Evolutionary conservation across 441 rosid genomes (phyloP).

Genomic region (Aquilaria agallochum): DNA sequence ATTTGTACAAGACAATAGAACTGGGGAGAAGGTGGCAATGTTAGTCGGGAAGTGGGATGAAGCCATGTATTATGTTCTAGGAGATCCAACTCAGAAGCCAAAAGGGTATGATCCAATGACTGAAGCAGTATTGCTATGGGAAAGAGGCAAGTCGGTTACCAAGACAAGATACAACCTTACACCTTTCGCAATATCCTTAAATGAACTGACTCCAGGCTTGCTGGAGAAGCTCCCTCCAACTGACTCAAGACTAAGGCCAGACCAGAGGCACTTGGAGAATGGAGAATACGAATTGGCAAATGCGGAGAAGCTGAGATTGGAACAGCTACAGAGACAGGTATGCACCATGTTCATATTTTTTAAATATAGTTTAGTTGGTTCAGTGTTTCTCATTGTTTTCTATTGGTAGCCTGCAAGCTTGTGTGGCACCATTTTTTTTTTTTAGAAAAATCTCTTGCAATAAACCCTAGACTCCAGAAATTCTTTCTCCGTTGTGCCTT

Average conservation of each 20-base stretch:
- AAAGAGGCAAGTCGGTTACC: conserved; percentile 60
- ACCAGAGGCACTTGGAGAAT: conserved; percentile 87
- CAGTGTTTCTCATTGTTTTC: too few species aligned
- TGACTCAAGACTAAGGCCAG: conserved; percentile 95
- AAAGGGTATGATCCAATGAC: conserved; percentile 95
- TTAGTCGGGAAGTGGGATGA: conserved; percentile 97
- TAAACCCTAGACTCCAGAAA: too few species aligned
- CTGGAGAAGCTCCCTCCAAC: conserved; percentile 79
- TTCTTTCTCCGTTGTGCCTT: too few species aligned
- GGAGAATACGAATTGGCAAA: conserved; percentile 95
- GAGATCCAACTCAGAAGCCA: conserved; percentile 84
- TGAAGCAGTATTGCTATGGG: conserved; percentile 92
- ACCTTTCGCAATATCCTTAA: conserved; percentile 85
- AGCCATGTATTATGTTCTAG: conserved; percentile 88
- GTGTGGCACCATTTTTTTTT: too few species aligned
- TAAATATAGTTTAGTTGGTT: too few species aligned
- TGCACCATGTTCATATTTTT: conserved; percentile 2
- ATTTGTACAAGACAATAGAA: conserved; percentile 87
- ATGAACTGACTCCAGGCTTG: conserved; percentile 76
- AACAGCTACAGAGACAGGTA: conserved; percentile 98
- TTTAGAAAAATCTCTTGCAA: too few species aligned
- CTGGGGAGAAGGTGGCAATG: conserved; percentile 93
- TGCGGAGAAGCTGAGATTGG: conserved; percentile 91
- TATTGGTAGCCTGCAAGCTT: too few species aligned
- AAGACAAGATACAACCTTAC: conserved; percentile 93